phyloP scores from a whole-genome alignment of 139 green algal species.

The Tetraselmis striata region DNA sequence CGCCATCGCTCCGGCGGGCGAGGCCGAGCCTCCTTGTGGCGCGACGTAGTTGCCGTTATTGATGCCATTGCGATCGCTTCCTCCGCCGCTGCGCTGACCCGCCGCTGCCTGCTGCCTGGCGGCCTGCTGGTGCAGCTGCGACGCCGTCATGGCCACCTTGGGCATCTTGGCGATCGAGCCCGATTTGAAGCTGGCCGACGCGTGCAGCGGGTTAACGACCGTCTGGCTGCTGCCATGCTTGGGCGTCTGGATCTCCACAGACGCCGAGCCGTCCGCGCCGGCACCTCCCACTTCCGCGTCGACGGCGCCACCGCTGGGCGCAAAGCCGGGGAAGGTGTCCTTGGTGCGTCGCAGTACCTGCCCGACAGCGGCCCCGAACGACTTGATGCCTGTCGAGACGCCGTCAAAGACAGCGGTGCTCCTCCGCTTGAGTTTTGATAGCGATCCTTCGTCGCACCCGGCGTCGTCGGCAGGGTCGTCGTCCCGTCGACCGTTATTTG shows the following conservation, averaged over 20 bases:
- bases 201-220: not conserved
- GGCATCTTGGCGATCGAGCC: not conserved
- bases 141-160: not conserved
- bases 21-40: too few relatives aligned
- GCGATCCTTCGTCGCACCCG: too few relatives aligned
- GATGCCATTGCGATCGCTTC: too few relatives aligned
- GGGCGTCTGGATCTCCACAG: not conserved
- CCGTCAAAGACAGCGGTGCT: not conserved
- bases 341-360: not conserved
- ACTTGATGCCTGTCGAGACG: not conserved
- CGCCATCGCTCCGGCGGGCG: too few relatives aligned
- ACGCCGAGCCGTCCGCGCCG: not conserved
- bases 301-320: too few relatives aligned
- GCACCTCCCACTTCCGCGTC: not conserved
- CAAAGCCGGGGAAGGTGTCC: not conserved
- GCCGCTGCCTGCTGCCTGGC: too few relatives aligned
- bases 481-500: too few relatives aligned
- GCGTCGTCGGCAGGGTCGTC: too few relatives aligned
- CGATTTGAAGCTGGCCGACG: not conserved
- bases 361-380: not conserved
- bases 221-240: not conserved
- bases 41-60: too few relatives aligned
- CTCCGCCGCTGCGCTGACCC: not conserved
- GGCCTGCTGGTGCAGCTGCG: not conserved
- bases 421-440: too few relatives aligned